A percentile compares a stretch with the other conserved stretches of the same genome.
These are phyloP conservation scores for Eruca vesicaria DNA, from an alignment of 441 rosid genomes.

Conservation along the genomic window DNA sequence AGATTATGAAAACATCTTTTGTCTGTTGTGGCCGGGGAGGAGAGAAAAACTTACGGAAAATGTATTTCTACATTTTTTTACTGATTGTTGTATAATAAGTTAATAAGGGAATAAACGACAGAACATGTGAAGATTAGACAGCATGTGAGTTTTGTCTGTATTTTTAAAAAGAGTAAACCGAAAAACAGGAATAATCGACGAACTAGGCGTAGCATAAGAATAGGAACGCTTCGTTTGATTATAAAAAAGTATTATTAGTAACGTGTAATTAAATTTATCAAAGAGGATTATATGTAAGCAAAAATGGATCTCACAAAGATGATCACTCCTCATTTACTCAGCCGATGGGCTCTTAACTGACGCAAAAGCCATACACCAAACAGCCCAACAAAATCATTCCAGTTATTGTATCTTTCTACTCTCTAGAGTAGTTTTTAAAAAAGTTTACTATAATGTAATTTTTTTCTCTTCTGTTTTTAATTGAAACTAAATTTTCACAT, in stretches of 20 bases:
- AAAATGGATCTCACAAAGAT: too few relatives aligned
- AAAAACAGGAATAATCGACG: slow-evolving; percentile 23
- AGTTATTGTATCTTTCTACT: too few relatives aligned
- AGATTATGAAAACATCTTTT: slow-evolving; percentile 29
- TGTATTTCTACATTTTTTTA: not conserved
- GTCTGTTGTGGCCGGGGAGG: slow-evolving; percentile 19
- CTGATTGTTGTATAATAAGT: slow-evolving; percentile 5
- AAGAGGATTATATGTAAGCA: too few relatives aligned
- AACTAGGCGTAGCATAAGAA: slow-evolving; percentile 17
- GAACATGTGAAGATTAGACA: slow-evolving; percentile 44
- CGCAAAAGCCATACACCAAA: too few relatives aligned
- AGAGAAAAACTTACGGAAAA: not conserved
- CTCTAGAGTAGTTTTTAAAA: too few relatives aligned
- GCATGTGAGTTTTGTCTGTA: slow-evolving; percentile 23
- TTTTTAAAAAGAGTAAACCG: slow-evolving; percentile 32
- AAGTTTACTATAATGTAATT: too few relatives aligned
- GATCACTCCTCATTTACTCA: too few relatives aligned
- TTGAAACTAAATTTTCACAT: too few relatives aligned
- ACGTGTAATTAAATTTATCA: too few relatives aligned
- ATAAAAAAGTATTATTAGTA: not conserved
- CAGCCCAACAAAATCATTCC: too few relatives aligned
- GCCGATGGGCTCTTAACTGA: too few relatives aligned
- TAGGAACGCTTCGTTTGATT: slow-evolving; percentile 11
- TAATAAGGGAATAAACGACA: slow-evolving; percentile 25
- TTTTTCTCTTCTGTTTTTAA: too few relatives aligned